Base-by-base conservation (phyloP, 2,329 filamentous ascomycete species). In the Metarhizium rileyi region DNA sequence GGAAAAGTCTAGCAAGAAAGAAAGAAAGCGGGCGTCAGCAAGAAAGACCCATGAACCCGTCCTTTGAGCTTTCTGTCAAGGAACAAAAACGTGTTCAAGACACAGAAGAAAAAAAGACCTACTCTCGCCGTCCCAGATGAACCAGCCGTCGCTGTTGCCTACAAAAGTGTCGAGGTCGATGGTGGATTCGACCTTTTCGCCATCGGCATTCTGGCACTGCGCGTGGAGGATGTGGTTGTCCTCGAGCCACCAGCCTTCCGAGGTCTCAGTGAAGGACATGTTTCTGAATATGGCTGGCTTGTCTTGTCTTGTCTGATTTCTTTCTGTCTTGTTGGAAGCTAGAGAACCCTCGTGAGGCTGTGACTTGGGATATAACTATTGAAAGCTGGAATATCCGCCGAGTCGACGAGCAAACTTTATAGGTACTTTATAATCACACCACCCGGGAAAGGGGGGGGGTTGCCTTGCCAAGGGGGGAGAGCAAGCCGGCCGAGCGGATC, bases 81-180 rank as follows among this genome's bases (percentile, higher is more conserved):
- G n/a, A n/a, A n/a, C n/a, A n/a, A n/a, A n/a, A n/a, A n/a, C n/a
- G n/a, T n/a, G n/a, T 3, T 20, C 6, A 22, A 22, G 20, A 18
- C 27, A 30, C n/a, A 7, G 5, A 16, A 9, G 7, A 23, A 30
- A 7, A 5, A 2, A 20, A 12, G 18, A 54, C 54, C 38, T 44
- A 56, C 54, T 50, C 4, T 38, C 54, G 8, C 52, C 52, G n/a
- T 47, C 50, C 54, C 52, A 56, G 18, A 38, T 33, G 30, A 56
- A 56, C 44, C 47, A 54, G 3, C 54, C 54, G 30, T 56, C 50
- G 5, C 42, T 27, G 16, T 56, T 56, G 23, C 54, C 52, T 10
- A 56, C 50, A n/a, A 48, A 56, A 2, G 40, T 2, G 20, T 56
- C 22, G 10, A 56, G 40, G 20, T 56, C 47, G 28, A 53, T 43